Evolutionary conservation across 176 grass and related monocot genomes (phyloP).

Genomic region (Oryza meyeriana): DNA sequence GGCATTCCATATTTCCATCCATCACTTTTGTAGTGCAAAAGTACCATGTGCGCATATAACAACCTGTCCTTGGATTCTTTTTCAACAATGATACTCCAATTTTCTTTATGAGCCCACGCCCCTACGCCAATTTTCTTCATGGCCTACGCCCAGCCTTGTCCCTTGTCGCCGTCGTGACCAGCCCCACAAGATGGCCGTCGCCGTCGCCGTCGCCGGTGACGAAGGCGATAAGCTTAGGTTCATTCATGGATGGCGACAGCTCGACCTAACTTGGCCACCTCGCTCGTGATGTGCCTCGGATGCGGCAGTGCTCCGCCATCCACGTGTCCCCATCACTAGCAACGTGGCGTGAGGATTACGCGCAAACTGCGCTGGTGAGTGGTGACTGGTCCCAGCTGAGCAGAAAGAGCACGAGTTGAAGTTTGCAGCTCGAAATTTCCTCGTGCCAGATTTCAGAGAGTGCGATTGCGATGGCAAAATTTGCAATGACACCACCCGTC

Average conservation of each 20-base stretch:
- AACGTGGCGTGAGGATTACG: neutral
- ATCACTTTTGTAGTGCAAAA: too few species aligned
- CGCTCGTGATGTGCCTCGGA: neutral
- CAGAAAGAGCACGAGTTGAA: neutral
- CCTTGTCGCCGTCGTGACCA: too few species aligned
- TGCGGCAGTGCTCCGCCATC: neutral
- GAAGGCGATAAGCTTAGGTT: too few species aligned
- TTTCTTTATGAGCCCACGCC: neutral
- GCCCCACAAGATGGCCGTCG: too few species aligned
- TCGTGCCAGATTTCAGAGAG: neutral
- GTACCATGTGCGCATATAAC: neutral
- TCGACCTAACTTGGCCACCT: neutral
- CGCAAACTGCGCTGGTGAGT: too few species aligned
- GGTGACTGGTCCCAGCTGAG: neutral
- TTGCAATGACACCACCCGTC: too few species aligned
- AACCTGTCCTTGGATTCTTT: neutral
- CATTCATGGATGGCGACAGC: neutral
- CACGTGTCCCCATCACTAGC: neutral
- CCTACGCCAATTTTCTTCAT: neutral
- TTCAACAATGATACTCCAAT: neutral
- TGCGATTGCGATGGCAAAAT: neutral
- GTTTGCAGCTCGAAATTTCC: neutral
- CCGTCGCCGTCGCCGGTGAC: too few species aligned
- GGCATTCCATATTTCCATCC: too few species aligned
- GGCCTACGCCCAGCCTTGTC: neutral